Evolutionary conservation across 345 rosid genomes (phyloP), one percentile per base, ranked within the genome.

Genomic region (Hevea brasiliensis): DNA sequence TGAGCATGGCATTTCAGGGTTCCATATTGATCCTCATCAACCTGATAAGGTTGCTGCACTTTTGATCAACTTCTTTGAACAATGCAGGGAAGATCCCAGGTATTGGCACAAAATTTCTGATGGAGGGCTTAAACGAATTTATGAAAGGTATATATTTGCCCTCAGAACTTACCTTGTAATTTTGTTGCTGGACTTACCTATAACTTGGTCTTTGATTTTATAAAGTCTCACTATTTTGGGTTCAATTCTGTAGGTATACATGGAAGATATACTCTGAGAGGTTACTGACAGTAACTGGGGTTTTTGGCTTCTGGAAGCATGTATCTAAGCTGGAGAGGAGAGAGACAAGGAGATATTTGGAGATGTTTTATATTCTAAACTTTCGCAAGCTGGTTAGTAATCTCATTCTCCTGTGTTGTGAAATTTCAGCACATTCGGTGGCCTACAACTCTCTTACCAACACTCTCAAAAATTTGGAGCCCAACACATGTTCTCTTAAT

Each of bases 321-420:
- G 97, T 82, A 24, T 93, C 99, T 0, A 96, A 96, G 74, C 87
- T 96, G 0, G 98, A 96, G 61, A 88, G 99, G 82, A 93, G 87
- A 7, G 99, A 93, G 85, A 89, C 92, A 60, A 83, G 93, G 11
- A 66, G 99, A 81, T 96, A 96, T 77, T 94, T 96, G 13, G 98
- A 96, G 83, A 96, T 96, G 99, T 93, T 96, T 85, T 93, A 96
- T 82, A 87, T 91, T 82, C 97, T 96, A 72, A 96, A 91, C 79
- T 91, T 86, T 76, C 97, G 97, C n/a, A 87, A 86, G 70, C 77
- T 93, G 91, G 99, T 95, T 45, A 87, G 89, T 65, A 11, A 50
- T 50, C 54, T 50, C n/a, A 50, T 47, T 47, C 17, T 7, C 12
- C 45, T 42, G n/a, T n/a, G n/a, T n/a, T n/a, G n/a, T n/a, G n/a